Conservation (phyloP, 768 basidiomycete species). For the Mycena capillaripes region DNA sequence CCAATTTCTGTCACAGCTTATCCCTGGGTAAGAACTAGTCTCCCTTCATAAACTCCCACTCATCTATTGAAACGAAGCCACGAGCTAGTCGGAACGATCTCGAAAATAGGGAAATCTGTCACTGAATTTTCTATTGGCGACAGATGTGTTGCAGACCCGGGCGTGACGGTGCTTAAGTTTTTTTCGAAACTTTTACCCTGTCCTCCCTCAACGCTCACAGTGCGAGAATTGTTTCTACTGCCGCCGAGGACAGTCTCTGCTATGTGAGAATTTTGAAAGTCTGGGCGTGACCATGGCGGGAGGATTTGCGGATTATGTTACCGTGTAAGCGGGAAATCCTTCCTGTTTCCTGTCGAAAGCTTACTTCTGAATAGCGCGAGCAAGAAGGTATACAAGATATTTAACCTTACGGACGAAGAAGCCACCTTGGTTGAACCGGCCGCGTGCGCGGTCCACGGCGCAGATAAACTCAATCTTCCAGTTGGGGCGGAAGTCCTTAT, state of each 20-base stretch:
- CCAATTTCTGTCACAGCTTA: slow-evolving; percentile 45
- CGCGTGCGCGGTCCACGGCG: slow-evolving; percentile 84
- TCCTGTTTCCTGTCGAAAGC: slow-evolving; percentile 37
- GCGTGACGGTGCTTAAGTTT: slow-evolving; percentile 42
- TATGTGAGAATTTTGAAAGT: slow-evolving; percentile 80
- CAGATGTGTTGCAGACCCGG: slow-evolving; percentile 58
- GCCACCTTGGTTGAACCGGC: slow-evolving; percentile 84
- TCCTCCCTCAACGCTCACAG: slow-evolving; percentile 31
- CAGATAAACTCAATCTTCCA: slow-evolving; percentile 78
- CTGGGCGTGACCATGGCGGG: slow-evolving; percentile 75
- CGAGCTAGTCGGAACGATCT: slow-evolving; percentile 58
- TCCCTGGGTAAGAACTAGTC: slow-evolving; percentile 42
- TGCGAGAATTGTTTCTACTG: slow-evolving; percentile 82
- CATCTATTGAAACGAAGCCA: slow-evolving; percentile 37
- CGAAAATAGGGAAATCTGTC: slow-evolving; percentile 57
- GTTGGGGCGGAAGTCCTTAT: slow-evolving; percentile 82
- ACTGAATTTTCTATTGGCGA: slow-evolving; percentile 57
- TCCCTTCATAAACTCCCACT: neutral
- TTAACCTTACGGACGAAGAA: slow-evolving; percentile 83
- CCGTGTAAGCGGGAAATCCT: slow-evolving; percentile 60
- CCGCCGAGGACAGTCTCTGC: slow-evolving; percentile 73
- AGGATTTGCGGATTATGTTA: slow-evolving; percentile 83
- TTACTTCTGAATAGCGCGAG: slow-evolving; percentile 58
- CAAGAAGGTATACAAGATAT: slow-evolving; percentile 79
- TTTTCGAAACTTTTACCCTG: slow-evolving; percentile 33